These are phyloP conservation scores for Rhazya stricta DNA, from an alignment of 257 asterid genomes.

Conservation along the genomic window DNA sequence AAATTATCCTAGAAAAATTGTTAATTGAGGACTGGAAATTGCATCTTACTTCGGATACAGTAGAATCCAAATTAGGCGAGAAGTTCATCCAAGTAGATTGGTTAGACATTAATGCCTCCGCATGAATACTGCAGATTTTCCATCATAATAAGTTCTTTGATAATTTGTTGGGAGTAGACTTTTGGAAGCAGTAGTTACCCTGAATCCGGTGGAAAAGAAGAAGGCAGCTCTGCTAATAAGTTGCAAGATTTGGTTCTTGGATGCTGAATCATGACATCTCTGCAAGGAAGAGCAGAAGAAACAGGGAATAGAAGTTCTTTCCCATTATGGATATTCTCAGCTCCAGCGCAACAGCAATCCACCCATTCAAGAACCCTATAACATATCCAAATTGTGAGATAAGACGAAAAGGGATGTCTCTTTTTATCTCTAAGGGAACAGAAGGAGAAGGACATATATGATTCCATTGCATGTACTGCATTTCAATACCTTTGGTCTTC, in stretches of 20 bases:
- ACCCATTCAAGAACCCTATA: constrained; percentile 71
- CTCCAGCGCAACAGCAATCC: constrained; percentile 81
- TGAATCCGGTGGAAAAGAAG: constrained; percentile 49
- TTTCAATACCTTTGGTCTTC: constrained; percentile 52
- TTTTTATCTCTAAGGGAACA: background rate
- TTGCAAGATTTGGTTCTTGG: constrained; percentile 55
- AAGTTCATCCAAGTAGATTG: constrained; percentile 69
- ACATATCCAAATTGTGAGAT: background rate
- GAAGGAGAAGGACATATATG: background rate
- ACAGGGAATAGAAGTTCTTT: constrained; percentile 32
- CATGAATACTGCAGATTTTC: constrained; percentile 44
- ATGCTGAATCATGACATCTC: constrained; percentile 59
- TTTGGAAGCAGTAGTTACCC: constrained; percentile 36
- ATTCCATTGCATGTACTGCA: background rate
- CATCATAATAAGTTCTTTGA: background rate
- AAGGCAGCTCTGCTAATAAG: constrained; percentile 51
- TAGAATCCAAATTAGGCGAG: constrained; percentile 44
- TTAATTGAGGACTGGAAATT: background rate
- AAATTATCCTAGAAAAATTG: background rate
- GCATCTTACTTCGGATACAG: constrained; percentile 35
- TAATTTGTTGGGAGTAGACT: background rate
- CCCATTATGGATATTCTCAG: constrained; percentile 32
- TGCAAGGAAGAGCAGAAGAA: constrained; percentile 50
- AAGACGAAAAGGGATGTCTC: too few relatives aligned
- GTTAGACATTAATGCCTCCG: constrained; percentile 51